Evolutionary conservation across 805 yeast genomes (phyloP).

Genomic region (Wickerhamia fluorescens): DNA sequence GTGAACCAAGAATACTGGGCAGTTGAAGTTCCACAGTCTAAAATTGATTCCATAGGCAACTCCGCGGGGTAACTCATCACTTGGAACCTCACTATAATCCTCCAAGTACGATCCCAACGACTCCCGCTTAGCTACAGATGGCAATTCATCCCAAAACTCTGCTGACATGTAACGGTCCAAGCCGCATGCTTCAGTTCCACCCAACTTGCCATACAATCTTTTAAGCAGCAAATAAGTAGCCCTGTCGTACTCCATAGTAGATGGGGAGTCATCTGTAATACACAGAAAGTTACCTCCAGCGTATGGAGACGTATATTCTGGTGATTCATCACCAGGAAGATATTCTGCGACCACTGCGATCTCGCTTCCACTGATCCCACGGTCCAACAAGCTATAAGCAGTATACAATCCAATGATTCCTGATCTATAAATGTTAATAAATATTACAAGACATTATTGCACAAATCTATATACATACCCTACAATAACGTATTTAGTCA

Average conservation of each 20-base stretch:
- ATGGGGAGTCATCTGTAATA: constrained; percentile 50
- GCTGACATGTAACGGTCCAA: constrained; percentile 47
- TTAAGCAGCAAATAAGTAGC: constrained; percentile 47
- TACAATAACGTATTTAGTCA: constrained; percentile 19
- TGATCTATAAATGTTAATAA: constrained; percentile 29
- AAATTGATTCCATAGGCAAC: constrained; percentile 49
- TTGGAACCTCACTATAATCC: constrained; percentile 33
- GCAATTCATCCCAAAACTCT: constrained; percentile 51
- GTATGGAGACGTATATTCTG: constrained; percentile 72
- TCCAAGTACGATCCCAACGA: constrained; percentile 44
- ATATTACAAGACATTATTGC: no score
- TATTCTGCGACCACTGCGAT: constrained; percentile 58
- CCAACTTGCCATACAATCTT: constrained; percentile 38
- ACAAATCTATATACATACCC: constrained; percentile 17
- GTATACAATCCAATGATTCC: constrained; percentile 69
- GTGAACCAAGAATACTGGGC: constrained; percentile 52
- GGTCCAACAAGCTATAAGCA: constrained; percentile 40
- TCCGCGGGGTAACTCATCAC: constrained; percentile 42
- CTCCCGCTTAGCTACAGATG: constrained; percentile 39
- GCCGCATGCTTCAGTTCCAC: constrained; percentile 48
- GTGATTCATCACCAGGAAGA: constrained; percentile 74
- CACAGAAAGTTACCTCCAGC: constrained; percentile 44
- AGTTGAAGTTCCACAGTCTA: constrained; percentile 63
- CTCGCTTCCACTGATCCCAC: constrained; percentile 30
- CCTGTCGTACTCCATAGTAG: constrained; percentile 43